Conservation (phyloP, 805 yeast genomes). For the Barnettozyma vustinii region DNA sequence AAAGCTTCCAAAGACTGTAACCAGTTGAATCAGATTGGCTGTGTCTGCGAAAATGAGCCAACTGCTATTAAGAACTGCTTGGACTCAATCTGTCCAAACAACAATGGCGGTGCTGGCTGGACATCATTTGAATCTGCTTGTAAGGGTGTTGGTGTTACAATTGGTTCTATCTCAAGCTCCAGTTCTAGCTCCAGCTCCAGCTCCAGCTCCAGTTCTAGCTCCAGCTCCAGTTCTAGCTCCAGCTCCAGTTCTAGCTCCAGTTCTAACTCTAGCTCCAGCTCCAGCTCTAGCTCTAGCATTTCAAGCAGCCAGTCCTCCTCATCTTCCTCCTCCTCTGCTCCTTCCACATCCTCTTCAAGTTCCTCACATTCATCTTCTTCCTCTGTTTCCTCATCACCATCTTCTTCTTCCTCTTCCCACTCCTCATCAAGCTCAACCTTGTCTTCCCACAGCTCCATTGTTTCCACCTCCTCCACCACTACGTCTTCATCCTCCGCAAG, state of each 20-base stretch:
- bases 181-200: slow-evolving; percentile 13
- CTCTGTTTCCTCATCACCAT: slow-evolving; percentile 22
- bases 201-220: slow-evolving; percentile 9
- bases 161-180: slow-evolving; percentile 6
- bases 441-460: not conserved
- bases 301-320: slow-evolving; percentile 25
- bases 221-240: slow-evolving; percentile 10
- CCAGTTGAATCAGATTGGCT: slow-evolving; percentile 56
- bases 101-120: slow-evolving; percentile 51
- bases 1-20: slow-evolving; percentile 47
- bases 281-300: slow-evolving; percentile 12
- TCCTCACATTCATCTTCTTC: slow-evolving; percentile 21
- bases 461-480: slow-evolving; percentile 4
- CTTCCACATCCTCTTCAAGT: slow-evolving; percentile 24
- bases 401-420: slow-evolving; percentile 13
- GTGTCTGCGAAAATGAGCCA: slow-evolving; percentile 61
- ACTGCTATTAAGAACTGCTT: slow-evolving; percentile 56
- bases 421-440: not conserved
- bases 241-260: slow-evolving; percentile 10
- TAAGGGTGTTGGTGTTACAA: slow-evolving; percentile 35
- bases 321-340: slow-evolving; percentile 22
- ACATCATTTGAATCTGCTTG: slow-evolving; percentile 53
- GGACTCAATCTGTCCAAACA: slow-evolving; percentile 62
- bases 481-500: slow-evolving; percentile 6
- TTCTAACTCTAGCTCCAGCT: slow-evolving; percentile 8